Evolutionary conservation across 1,284 basidiomycete species (phyloP).

Genomic region (Schizophyllum commune): DNA sequence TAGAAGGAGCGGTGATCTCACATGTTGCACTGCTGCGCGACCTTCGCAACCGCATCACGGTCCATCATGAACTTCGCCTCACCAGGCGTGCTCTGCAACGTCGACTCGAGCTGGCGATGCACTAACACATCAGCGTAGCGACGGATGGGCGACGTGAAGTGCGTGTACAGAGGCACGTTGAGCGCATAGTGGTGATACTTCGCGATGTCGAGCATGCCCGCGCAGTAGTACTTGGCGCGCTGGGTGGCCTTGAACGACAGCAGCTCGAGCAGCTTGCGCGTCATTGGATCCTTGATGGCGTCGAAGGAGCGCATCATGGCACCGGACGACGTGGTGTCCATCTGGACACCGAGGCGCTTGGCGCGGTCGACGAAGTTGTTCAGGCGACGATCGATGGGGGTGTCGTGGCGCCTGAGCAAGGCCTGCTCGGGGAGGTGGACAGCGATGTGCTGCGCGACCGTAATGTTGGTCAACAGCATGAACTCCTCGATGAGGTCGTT

Average conservation of each 20-base stretch:
- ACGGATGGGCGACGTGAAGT: constrained; percentile 93
- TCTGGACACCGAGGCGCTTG: constrained; percentile 72
- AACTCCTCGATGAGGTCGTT: constrained; percentile 91
- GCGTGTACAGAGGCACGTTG: constrained; percentile 90
- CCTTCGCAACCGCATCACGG: constrained; percentile 93
- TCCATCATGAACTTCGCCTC: constrained; percentile 95
- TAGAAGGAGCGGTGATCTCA: constrained; percentile 27
- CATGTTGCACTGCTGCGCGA: constrained; percentile 97
- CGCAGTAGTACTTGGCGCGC: constrained; percentile 95
- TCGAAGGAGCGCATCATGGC: constrained; percentile 82
- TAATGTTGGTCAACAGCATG: constrained; percentile 88
- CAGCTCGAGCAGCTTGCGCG: constrained; percentile 70
- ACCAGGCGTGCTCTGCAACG: constrained; percentile 57
- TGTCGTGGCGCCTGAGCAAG: constrained; percentile 89
- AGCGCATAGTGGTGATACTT: constrained; percentile 95
- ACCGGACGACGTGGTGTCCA: constrained; percentile 78
- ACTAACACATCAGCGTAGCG: constrained; percentile 94
- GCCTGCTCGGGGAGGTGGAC: constrained; percentile 93
- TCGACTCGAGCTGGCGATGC: constrained; percentile 94
- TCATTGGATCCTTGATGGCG: constrained; percentile 63
- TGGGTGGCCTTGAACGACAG: constrained; percentile 86
- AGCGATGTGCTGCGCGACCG: constrained; percentile 90
- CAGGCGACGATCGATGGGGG: constrained; percentile 85
- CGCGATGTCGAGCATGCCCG: constrained; percentile 98
- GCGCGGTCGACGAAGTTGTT: constrained; percentile 76